Evolutionary conservation across 768 basidiomycete genomes (phyloP).

Genomic region (Ramaria sp.): DNA sequence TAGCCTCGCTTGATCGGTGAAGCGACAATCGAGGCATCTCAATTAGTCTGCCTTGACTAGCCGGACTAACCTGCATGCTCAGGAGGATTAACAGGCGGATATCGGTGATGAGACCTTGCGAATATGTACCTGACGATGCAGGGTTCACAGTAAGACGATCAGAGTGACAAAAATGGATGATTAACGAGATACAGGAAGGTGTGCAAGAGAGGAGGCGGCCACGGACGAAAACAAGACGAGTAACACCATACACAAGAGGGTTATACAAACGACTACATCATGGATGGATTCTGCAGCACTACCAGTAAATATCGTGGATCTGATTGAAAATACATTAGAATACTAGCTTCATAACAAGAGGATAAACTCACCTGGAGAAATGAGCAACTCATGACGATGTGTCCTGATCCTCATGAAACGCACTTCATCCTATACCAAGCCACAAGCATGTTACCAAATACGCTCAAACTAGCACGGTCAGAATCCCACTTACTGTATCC

Average conservation of each 20-base stretch:
- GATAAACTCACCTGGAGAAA: conserved; percentile 67
- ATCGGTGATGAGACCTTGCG: too few species aligned
- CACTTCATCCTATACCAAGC: conserved; percentile 57
- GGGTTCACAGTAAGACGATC: too few species aligned
- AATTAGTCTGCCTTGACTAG: too few species aligned
- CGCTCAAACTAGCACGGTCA: not conserved
- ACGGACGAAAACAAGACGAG: not conserved
- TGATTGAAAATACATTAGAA: conserved; percentile 19
- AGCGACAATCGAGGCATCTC: too few species aligned
- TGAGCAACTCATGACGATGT: conserved; percentile 86
- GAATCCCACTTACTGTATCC: conserved; percentile 36
- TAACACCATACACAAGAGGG: not conserved
- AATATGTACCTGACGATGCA: too few species aligned
- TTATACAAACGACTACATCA: conserved; percentile 17
- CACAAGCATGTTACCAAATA: not conserved
- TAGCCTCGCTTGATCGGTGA: too few species aligned
- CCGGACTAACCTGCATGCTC: too few species aligned
- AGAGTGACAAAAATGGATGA: too few species aligned
- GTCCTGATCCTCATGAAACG: conserved; percentile 87
- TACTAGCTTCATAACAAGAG: conserved; percentile 14
- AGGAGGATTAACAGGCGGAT: too few species aligned
- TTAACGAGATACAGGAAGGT: too few species aligned
- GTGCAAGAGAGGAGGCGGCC: too few species aligned
- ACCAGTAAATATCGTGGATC: conserved; percentile 76
- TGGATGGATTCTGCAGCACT: conserved; percentile 69